Conservation (phyloP, 1,284 basidiomycete species). For the Exobasidium cylindrosporum region DNA sequence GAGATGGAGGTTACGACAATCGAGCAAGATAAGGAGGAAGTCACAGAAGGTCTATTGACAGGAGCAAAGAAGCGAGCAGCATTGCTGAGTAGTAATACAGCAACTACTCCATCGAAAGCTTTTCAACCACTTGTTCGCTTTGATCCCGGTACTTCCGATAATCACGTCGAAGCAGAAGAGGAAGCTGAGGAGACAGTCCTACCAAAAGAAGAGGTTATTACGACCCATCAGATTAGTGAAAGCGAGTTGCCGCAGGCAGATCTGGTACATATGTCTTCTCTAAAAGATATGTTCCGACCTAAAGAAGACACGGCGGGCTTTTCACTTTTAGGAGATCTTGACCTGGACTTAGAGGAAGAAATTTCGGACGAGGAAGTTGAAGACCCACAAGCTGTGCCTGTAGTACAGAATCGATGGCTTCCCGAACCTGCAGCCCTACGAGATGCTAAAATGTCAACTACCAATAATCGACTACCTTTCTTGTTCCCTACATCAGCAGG, state of each 20-base stretch:
- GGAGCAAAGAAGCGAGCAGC: not conserved
- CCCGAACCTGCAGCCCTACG: not conserved
- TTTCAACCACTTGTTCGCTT: conserved; percentile 27
- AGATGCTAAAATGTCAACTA: not conserved
- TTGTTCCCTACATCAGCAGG: not conserved
- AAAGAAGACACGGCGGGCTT: conserved; percentile 34
- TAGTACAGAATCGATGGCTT: not conserved
- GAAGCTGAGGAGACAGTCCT: not conserved
- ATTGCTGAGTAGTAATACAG: not conserved
- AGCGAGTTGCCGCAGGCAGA: not conserved
- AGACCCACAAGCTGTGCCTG: not conserved
- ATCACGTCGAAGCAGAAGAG: conserved; percentile 5
- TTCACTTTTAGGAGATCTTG: conserved; percentile 38
- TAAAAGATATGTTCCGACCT: conserved; percentile 51
- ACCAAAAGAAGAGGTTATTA: not conserved
- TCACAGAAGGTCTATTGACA: not conserved
- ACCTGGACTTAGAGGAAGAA: conserved; percentile 32
- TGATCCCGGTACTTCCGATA: conserved; percentile 20
- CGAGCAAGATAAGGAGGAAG: not conserved
- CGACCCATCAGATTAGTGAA: not conserved
- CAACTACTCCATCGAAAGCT: not conserved
- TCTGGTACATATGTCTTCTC: conserved; percentile 27
- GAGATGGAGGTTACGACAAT: not conserved
- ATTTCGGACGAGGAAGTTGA: conserved; percentile 14
- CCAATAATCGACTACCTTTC: not conserved